These are phyloP conservation scores for Arthromyces matolae DNA, from an alignment of 768 basidiomycete species.

Conservation along the genomic window DNA sequence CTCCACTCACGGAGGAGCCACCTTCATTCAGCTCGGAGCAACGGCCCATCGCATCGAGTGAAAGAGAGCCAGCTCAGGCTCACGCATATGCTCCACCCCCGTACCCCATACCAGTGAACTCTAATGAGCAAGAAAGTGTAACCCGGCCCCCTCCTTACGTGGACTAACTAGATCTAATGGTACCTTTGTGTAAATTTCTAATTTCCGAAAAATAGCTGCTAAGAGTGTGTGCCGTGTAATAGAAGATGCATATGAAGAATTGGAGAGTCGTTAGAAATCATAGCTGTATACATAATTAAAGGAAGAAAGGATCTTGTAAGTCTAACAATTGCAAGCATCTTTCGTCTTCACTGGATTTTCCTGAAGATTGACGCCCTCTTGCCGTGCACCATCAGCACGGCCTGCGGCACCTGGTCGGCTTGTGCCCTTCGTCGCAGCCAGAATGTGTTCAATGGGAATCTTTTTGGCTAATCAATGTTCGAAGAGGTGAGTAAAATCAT, in stretches of 20 bases:
- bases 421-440: conserved; percentile 76
- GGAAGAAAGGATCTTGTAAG: conserved; percentile 9
- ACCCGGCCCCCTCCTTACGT: conserved; percentile 61
- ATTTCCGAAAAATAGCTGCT: conserved; percentile 4
- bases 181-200: conserved; percentile 1
- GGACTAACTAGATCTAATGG: conserved; percentile 39
- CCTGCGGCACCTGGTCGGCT: conserved; percentile 59
- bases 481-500: conserved; percentile 1
- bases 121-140: conserved; percentile 49
- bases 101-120: conserved; percentile 57
- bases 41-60: conserved; percentile 28
- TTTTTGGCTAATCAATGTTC: conserved; percentile 45
- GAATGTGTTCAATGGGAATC: conserved; percentile 85
- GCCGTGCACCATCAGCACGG: conserved; percentile 47
- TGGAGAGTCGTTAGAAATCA: conserved; percentile 27
- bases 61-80: conserved; percentile 31
- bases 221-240: background rate
- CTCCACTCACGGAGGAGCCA: conserved; percentile 29
- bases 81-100: conserved; percentile 74
- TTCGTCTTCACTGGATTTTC: conserved; percentile 63
- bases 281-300: conserved; percentile 19
- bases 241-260: conserved; percentile 11
- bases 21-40: conserved; percentile 28
- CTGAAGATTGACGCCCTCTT: conserved; percentile 68
- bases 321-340: conserved; percentile 81